phyloP scores from a whole-genome alignment of 129 eudicot genomes.

The Smallanthus sonchifolius region DNA sequence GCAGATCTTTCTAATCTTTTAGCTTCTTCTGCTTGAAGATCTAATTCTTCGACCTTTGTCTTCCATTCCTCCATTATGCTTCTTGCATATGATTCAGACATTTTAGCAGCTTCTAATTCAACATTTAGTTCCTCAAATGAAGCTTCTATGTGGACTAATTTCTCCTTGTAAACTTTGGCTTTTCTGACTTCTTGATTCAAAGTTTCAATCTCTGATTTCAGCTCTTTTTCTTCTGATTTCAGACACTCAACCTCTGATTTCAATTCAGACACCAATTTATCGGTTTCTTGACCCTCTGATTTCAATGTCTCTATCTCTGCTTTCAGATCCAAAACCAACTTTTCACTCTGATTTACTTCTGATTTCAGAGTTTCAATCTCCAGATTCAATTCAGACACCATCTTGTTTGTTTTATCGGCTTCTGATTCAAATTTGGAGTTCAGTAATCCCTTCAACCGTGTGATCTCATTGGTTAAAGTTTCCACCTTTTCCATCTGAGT shows the following conservation, averaged over 20 bases:
- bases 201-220: slow-evolving; percentile 52
- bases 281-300: slow-evolving; percentile 42
- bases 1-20: slow-evolving; percentile 74
- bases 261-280: slow-evolving; percentile 26
- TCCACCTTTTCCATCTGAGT: slow-evolving; percentile 71
- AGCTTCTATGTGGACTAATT: slow-evolving; percentile 53
- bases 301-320: slow-evolving; percentile 54
- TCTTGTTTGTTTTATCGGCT: slow-evolving; percentile 45
- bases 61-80: slow-evolving; percentile 73
- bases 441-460: slow-evolving; percentile 57
- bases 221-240: slow-evolving; percentile 23
- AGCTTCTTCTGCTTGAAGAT: slow-evolving; percentile 62
- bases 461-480: slow-evolving; percentile 57
- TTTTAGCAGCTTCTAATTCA: slow-evolving; percentile 81
- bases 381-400: slow-evolving; percentile 43
- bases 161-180: slow-evolving; percentile 50
- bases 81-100: slow-evolving; percentile 86
- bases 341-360: slow-evolving; percentile 20
- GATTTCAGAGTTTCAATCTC: slow-evolving; percentile 38
- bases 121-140: slow-evolving; percentile 64
- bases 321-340: slow-evolving; percentile 33
- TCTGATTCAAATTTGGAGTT: slow-evolving; percentile 52
- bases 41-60: slow-evolving; percentile 63
- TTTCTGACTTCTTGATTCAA: slow-evolving; percentile 58
- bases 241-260: slow-evolving; percentile 20